phyloP scores from a whole-genome alignment of 805 yeast species.

The Candida alai region DNA sequence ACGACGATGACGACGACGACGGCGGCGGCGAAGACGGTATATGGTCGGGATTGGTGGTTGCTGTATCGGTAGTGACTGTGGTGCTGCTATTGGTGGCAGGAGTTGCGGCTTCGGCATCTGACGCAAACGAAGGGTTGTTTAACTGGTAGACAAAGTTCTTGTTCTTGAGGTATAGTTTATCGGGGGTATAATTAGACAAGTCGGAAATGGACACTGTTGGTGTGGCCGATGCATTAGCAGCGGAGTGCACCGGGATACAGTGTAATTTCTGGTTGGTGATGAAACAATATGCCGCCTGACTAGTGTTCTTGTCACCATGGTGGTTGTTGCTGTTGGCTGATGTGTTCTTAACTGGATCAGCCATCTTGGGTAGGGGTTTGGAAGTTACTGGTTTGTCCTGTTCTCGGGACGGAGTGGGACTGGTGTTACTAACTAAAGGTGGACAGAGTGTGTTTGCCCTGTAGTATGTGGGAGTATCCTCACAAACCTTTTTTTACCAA shows the following conservation, averaged over 20 bases:
- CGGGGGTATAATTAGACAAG: conserved; percentile 11
- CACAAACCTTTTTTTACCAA: too few species aligned
- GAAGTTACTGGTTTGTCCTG: too few species aligned
- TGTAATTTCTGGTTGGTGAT: conserved; percentile 23
- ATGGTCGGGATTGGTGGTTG: background rate
- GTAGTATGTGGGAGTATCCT: too few species aligned
- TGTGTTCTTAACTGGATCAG: too few species aligned
- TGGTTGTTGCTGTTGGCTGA: conserved; percentile 1
- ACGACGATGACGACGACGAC: background rate
- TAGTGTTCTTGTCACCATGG: conserved; percentile 1
- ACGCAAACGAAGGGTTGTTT: conserved; percentile 31
- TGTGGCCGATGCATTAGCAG: conserved; percentile 10
- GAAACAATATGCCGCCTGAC: conserved; percentile 28
- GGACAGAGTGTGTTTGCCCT: too few species aligned
- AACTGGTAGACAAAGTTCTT: conserved; percentile 32
- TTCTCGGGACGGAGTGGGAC: too few species aligned
- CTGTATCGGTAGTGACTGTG: background rate
- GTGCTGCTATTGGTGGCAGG: background rate
- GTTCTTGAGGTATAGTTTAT: conserved; percentile 16
- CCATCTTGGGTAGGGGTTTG: too few species aligned
- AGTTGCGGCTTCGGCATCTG: conserved; percentile 28
- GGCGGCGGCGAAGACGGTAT: conserved; percentile 6
- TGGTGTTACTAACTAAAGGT: too few species aligned
- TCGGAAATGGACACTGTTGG: conserved; percentile 6
- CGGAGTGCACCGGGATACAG: conserved; percentile 22